Percentiles rank a stretch among this genome's conserved stretches.
phyloP scores from a whole-genome alignment of 2,329 filamentous ascomycete genomes.

The Claviceps paspali region DNA sequence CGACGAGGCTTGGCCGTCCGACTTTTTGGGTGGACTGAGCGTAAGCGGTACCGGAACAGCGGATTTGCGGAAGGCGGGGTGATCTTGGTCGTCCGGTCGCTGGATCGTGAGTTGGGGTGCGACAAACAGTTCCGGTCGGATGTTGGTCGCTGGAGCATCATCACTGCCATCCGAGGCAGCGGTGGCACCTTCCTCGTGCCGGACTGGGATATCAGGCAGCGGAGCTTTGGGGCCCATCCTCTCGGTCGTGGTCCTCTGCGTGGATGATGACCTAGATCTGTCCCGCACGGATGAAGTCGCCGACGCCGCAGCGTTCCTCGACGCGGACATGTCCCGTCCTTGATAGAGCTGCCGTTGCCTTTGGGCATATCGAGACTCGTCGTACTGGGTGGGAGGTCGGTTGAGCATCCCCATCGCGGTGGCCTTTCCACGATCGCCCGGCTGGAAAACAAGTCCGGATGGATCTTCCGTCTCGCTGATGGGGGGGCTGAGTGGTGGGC shows the following conservation, averaged over 20 bases:
- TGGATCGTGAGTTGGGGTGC: slow-evolving; percentile 25
- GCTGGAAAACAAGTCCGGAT: slow-evolving; percentile 48
- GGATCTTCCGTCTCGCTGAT: slow-evolving; percentile 59
- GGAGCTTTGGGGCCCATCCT: slow-evolving; percentile 14
- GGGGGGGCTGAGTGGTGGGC: slow-evolving; percentile 33
- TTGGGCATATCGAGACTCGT: slow-evolving; percentile 73
- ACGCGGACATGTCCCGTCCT: slow-evolving; percentile 48
- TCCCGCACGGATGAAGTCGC: slow-evolving; percentile 23
- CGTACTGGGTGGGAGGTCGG: slow-evolving; percentile 61
- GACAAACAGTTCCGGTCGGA: slow-evolving; percentile 5
- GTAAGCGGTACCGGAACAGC: slow-evolving; percentile 29
- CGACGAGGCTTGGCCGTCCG: slow-evolving; percentile 13
- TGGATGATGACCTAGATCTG: slow-evolving; percentile 33
- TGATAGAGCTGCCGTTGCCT: slow-evolving; percentile 69
- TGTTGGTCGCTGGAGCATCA: slow-evolving; percentile 14
- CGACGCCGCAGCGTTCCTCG: slow-evolving; percentile 29
- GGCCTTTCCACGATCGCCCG: slow-evolving; percentile 66
- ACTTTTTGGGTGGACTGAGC: slow-evolving; percentile 13
- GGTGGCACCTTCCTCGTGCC: slow-evolving; percentile 18
- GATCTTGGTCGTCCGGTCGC: slow-evolving; percentile 36
- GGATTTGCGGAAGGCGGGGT: slow-evolving; percentile 36
- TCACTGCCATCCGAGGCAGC: slow-evolving; percentile 33
- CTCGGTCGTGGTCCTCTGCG: slow-evolving; percentile 21
- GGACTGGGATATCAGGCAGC: slow-evolving; percentile 14
- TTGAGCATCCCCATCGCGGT: slow-evolving; percentile 51